These are phyloP conservation scores for Castanopsis chinensis DNA, from an alignment of 306 rosid genomes.

Conservation along the genomic window DNA sequence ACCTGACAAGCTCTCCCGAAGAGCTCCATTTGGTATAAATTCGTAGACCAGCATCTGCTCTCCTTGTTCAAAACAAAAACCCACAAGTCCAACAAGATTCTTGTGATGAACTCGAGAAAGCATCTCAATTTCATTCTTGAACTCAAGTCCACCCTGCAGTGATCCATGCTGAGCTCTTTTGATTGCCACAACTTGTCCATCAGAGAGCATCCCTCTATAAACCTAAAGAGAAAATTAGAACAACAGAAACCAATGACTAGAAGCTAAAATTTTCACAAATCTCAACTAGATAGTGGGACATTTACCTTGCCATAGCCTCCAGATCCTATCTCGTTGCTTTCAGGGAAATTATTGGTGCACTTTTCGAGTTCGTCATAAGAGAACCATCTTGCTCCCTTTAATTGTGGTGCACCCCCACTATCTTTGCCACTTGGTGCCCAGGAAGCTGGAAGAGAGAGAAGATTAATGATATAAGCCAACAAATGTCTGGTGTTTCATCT, in stretches of 20 bases:
- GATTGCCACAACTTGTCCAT: constrained; percentile 77
- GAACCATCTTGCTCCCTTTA: constrained; percentile 98
- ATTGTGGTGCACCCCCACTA: constrained; percentile 94
- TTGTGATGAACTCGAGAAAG: constrained; percentile 99
- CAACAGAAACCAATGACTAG: neutral
- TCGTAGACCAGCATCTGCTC: constrained; percentile 94
- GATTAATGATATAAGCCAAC: constrained; percentile 14
- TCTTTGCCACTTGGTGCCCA: constrained; percentile 94
- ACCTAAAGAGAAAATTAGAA: constrained; percentile 45
- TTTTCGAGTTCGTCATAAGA: constrained; percentile 88
- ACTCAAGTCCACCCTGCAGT: constrained; percentile 90
- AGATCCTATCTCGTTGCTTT: constrained; percentile 68
- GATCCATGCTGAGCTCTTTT: constrained; percentile 98
- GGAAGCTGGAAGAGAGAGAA: constrained; percentile 55
- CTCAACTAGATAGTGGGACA: neutral
- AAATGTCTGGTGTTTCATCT: neutral
- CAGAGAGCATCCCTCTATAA: constrained; percentile 70
- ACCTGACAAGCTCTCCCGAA: constrained; percentile 81
- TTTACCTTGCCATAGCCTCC: constrained; percentile 98
- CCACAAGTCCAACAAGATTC: constrained; percentile 90
- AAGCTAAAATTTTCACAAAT: neutral
- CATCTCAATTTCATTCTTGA: constrained; percentile 91
- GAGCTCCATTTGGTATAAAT: constrained; percentile 78
- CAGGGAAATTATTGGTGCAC: constrained; percentile 69
- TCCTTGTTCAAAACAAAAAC: constrained; percentile 95